These are phyloP conservation scores for Aegilops bicornis DNA, from an alignment of 176 grass and related monocot genomes.

Conservation along the genomic window DNA sequence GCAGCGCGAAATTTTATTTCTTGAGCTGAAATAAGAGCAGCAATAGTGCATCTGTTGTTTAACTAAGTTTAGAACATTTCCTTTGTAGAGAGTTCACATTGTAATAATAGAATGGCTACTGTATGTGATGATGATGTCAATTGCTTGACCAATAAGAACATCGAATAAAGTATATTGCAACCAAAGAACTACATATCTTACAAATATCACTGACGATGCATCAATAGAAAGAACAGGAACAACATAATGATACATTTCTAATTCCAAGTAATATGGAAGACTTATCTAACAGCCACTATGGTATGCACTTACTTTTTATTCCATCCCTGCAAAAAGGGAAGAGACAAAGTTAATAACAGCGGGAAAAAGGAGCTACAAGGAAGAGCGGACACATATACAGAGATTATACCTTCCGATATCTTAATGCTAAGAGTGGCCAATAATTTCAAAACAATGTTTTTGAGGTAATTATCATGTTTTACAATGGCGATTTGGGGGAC, in stretches of 20 bases:
- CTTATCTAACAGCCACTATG: conserved; percentile 31
- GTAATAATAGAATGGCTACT: neutral
- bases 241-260: neutral
- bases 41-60: neutral
- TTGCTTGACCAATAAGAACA: neutral
- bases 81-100: neutral
- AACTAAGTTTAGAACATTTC: neutral
- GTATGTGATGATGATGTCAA: neutral
- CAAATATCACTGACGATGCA: neutral
- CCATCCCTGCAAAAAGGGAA: conserved; percentile 83
- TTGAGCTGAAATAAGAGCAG: neutral
- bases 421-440: neutral
- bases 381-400: neutral
- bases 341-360: conserved; percentile 6
- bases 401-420: neutral
- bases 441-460: neutral
- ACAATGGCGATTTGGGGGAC: conserved; percentile 16
- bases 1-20: neutral
- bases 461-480: neutral
- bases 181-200: neutral
- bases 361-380: neutral
- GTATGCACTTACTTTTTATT: conserved; percentile 88
- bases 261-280: neutral
- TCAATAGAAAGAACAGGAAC: neutral
- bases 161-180: neutral